phyloP scores from a whole-genome alignment of 2,329 filamentous ascomycete species.

The Talaromyces sp. region DNA sequence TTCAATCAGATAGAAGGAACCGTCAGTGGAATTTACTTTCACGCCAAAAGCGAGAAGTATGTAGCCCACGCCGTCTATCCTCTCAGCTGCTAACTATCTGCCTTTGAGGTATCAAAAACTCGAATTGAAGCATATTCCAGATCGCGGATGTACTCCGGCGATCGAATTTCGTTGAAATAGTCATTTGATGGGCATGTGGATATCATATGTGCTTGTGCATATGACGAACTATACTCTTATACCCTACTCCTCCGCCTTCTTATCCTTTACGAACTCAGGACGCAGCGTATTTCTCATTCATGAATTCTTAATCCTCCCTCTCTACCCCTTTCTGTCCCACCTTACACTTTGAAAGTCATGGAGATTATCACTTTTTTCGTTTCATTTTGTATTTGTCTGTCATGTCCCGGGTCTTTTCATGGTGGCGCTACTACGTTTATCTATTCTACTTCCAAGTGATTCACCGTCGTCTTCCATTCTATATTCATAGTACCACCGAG shows the following conservation, averaged over 20 bases:
- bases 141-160: slow-evolving; percentile 76
- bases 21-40: slow-evolving; percentile 94
- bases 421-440: slow-evolving; percentile 2
- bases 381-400: background rate
- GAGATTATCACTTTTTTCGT: background rate
- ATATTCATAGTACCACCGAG: background rate
- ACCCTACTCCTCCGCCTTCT: background rate
- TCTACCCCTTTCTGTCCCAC: background rate
- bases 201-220: background rate
- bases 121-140: slow-evolving; percentile 81
- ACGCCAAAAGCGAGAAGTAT: slow-evolving; percentile 95
- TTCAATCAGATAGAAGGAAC: slow-evolving; percentile 88
- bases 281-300: slow-evolving; percentile 7
- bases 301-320: background rate
- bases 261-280: slow-evolving; percentile 10
- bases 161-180: slow-evolving; percentile 76
- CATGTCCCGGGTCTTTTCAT: background rate
- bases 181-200: slow-evolving; percentile 2
- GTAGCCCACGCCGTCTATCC: slow-evolving; percentile 35
- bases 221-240: background rate
- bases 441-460: background rate
- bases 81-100: background rate
- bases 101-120: slow-evolving; percentile 77
- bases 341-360: background rate
- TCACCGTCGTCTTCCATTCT: background rate